Evolutionary conservation across 306 rosid species (phyloP).

Genomic region (Inga laurina): DNA sequence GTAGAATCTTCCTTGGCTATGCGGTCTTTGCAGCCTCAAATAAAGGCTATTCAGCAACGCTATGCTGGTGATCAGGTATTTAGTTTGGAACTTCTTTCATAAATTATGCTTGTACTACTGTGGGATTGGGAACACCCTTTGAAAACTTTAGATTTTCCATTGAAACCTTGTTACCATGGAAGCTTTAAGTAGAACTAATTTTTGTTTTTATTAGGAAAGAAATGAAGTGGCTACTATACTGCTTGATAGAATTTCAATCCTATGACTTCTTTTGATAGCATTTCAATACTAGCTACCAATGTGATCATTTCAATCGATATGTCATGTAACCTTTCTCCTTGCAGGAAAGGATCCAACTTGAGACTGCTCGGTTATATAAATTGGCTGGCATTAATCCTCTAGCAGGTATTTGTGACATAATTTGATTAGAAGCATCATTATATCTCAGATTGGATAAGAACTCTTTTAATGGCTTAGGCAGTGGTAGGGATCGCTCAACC

Average conservation of each 20-base stretch:
- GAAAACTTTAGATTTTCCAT: not conserved
- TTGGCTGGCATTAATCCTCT: conserved; percentile 91
- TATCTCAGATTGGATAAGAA: conserved; percentile 13
- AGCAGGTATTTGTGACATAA: conserved; percentile 65
- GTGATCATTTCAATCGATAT: conserved; percentile 10
- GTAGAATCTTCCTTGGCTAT: conserved; percentile 94
- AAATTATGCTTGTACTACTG: not conserved
- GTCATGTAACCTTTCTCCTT: conserved; percentile 32
- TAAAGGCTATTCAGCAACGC: conserved; percentile 82
- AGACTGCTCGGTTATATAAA: conserved; percentile 89
- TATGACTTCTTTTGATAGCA: conserved; percentile 19
- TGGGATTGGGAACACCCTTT: conserved; percentile 1
- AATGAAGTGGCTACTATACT: conserved; percentile 7
- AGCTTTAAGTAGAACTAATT: not conserved
- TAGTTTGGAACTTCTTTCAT: not conserved
- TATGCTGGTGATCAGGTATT: conserved; percentile 90
- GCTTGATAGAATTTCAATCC: conserved; percentile 13
- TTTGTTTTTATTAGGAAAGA: not conserved
- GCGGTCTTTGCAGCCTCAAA: conserved; percentile 90
- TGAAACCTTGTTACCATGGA: conserved; percentile 8
- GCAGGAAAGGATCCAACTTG: conserved; percentile 95
- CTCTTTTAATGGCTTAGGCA: not conserved
- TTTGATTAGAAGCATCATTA: conserved; percentile 7
- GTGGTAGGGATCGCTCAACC: conserved; percentile 10
- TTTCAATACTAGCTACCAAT: conserved; percentile 11